Evolutionary conservation across 2,329 filamentous ascomycete genomes (phyloP), one percentile per base, ranked within the genome.

Genomic region (Knoxdaviesia proteae): DNA sequence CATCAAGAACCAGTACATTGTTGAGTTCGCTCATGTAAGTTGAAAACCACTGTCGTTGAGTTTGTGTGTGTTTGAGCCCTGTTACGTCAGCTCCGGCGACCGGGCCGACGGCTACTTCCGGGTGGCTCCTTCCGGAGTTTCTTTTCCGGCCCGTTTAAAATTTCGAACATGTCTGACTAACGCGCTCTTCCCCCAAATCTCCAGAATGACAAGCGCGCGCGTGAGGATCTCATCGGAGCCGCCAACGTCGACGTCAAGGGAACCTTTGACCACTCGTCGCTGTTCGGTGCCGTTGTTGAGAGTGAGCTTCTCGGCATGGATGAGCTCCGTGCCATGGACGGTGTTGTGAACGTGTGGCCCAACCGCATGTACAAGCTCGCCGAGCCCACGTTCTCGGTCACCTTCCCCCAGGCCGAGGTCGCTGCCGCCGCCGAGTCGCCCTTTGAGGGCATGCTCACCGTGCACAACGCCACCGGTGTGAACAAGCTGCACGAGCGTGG

Each of bases 271-370:
- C 51, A 52, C 36, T 55, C 59, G 40, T 46, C 60, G 36, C 61
- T 62, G 38, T 51, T 49, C 6, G 59, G 59, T 3, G 49, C 59
- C 32, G 51, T 53, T 9, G 39, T 62, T n/a, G 53, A 60, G 43
- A 54, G 52, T 2, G 49, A 52, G 11, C 46, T 47, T 4, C 51
- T 58, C 32, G 58, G 57, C 42, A 44, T 52, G 32, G 58, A 62
- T 36, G 52, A 50, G 5, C 47, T 62, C 4, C 49, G 48, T 7
- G 43, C 49, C 7, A 47, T 61, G 43, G 50, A 54, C 5, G 58
- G 59, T 4, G 55, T 62, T n/a, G 41, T 54, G 38, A 59, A 58
- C 32, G 59, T 59, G 20, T 62, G 59, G 59, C 53, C 52, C n/a
- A 49, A 20, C 20, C 20, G 20, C 20, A 20, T 20, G 20, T 20